phyloP scores from a whole-genome alignment of 2,329 filamentous ascomycete genomes.

The Samsoniella hepiali region DNA sequence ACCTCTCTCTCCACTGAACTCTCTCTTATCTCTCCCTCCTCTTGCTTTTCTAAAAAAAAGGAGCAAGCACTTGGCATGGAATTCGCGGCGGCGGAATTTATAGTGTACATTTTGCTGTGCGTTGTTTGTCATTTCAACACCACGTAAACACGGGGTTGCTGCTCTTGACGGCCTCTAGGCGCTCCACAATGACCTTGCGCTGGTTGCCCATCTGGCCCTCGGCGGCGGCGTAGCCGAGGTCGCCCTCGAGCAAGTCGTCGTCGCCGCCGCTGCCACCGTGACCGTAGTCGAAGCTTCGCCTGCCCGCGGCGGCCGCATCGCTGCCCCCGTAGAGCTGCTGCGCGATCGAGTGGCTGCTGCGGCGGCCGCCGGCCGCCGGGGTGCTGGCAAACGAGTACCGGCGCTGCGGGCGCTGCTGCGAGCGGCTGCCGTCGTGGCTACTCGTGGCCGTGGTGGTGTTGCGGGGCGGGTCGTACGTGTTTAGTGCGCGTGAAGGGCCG shows the following conservation, averaged over 20 bases:
- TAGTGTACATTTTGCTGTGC: no score
- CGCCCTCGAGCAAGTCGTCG: constrained; percentile 80
- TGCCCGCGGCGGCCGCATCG: constrained; percentile 26
- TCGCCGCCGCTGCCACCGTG: constrained; percentile 32
- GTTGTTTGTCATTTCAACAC: constrained; percentile 55
- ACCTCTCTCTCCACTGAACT: no score
- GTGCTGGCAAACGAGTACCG: constrained; percentile 53
- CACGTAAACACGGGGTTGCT: constrained; percentile 96
- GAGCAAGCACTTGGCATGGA: neutral
- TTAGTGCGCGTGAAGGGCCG: constrained; percentile 40
- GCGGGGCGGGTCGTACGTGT: constrained; percentile 44
- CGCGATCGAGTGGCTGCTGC: constrained; percentile 49
- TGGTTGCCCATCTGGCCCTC: constrained; percentile 89
- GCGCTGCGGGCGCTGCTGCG: constrained; percentile 40
- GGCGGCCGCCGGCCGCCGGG: constrained; percentile 39
- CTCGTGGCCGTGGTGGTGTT: neutral
- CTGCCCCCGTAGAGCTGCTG: constrained; percentile 50
- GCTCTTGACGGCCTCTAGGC: constrained; percentile 91
- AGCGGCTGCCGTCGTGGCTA: constrained; percentile 27
- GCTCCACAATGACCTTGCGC: constrained; percentile 93
- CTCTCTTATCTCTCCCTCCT: no score
- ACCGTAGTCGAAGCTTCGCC: constrained; percentile 60
- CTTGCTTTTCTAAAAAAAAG: neutral
- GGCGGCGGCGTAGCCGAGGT: constrained; percentile 90
- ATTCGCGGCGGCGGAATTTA: no score